These are phyloP conservation scores for Penicillium sp. DNA, from an alignment of 2,329 filamentous ascomycete genomes.

Conservation along the genomic window DNA sequence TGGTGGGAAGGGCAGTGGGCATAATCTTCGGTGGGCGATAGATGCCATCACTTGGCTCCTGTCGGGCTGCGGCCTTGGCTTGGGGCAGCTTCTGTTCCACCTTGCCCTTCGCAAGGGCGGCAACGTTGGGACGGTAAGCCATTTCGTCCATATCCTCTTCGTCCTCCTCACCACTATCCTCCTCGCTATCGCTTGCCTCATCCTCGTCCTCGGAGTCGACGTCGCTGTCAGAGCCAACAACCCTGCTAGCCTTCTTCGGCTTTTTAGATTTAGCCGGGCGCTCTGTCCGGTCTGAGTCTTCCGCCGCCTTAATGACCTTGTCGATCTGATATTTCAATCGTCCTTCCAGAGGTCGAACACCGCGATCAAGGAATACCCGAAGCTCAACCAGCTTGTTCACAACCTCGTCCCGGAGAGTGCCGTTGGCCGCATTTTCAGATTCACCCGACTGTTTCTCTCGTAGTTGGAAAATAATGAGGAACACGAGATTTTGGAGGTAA, in stretches of 20 bases:
- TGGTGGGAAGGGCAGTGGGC: slow-evolving; percentile 77
- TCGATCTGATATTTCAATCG: slow-evolving; percentile 95
- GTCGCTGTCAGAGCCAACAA: slow-evolving; percentile 35
- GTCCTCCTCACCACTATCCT: slow-evolving; percentile 41
- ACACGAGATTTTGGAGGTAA: slow-evolving; percentile 92
- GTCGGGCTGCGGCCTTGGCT: slow-evolving; percentile 29
- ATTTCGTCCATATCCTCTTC: slow-evolving; percentile 62
- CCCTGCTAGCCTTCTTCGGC: slow-evolving; percentile 36
- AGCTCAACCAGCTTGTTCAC: slow-evolving; percentile 88
- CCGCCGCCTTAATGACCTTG: slow-evolving; percentile 85
- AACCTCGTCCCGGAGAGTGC: slow-evolving; percentile 65
- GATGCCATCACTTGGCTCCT: slow-evolving; percentile 62
- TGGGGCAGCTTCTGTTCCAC: slow-evolving; percentile 36
- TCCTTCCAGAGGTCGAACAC: slow-evolving; percentile 84
- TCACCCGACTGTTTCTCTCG: slow-evolving; percentile 52
- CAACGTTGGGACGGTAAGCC: slow-evolving; percentile 64
- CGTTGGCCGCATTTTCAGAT: slow-evolving; percentile 32
- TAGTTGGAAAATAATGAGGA: slow-evolving; percentile 80
- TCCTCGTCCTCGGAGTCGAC: slow-evolving; percentile 33
- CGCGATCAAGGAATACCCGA: slow-evolving; percentile 90
- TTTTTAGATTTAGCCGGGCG: slow-evolving; percentile 30
- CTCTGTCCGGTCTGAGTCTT: slow-evolving; percentile 50
- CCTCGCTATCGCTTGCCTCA: slow-evolving; percentile 31
- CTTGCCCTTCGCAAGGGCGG: slow-evolving; percentile 47
- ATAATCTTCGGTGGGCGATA: slow-evolving; percentile 90